phyloP scores from a whole-genome alignment of 345 rosid genomes.

The Barbarea vulgaris region DNA sequence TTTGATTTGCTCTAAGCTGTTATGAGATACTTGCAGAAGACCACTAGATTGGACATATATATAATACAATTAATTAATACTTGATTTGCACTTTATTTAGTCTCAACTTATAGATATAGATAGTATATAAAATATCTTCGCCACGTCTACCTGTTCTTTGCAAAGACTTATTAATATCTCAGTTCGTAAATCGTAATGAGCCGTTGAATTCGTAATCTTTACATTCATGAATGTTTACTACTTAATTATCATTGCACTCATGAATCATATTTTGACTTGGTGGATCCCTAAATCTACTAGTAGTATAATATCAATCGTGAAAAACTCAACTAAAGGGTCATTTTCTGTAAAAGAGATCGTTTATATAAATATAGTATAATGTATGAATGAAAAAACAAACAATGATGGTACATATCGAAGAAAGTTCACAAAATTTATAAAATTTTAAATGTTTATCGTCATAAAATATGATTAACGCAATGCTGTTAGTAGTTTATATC shows the following conservation, averaged over 20 bases:
- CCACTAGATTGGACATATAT: neutral
- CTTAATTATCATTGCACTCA: neutral
- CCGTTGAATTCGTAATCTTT: constrained; percentile 13
- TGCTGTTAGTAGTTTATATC: neutral
- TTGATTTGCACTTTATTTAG: constrained; percentile 22
- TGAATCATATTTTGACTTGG: constrained; percentile 4
- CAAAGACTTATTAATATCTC: neutral
- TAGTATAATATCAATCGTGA: neutral
- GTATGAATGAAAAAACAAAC: neutral
- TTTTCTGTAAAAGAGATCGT: neutral
- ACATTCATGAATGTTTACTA: neutral
- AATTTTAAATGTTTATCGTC: neutral
- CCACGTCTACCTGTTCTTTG: neutral
- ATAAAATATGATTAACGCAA: neutral
- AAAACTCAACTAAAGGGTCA: neutral
- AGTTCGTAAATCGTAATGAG: neutral
- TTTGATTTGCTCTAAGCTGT: constrained; percentile 21
- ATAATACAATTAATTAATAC: neutral
- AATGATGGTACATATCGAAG: neutral
- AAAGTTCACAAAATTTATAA: neutral
- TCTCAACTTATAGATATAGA: neutral
- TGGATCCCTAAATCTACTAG: neutral
- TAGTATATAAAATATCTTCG: neutral
- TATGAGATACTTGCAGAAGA: neutral
- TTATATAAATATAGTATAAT: neutral